Percentiles rank a stretch among this genome's conserved stretches.
Evolutionary conservation across 805 yeast genomes (phyloP).

Genomic region (Lachancea meyersii): DNA sequence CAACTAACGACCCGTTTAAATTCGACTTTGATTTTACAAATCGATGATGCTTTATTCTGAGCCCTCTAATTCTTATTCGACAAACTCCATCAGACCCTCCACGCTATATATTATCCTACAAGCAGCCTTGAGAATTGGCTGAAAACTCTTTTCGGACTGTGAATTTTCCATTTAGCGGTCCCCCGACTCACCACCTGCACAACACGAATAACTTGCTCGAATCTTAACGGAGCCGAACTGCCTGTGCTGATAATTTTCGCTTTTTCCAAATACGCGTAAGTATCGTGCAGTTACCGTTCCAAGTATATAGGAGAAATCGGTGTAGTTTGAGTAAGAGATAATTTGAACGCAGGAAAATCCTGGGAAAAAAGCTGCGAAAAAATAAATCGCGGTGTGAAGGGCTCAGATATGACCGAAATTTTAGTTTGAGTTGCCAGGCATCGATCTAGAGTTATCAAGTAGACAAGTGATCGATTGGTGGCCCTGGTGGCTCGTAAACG

Average conservation of each 20-base stretch:
- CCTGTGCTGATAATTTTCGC: conserved; percentile 1
- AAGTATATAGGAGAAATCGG: neutral
- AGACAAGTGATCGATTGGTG: no score
- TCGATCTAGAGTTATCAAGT: no score
- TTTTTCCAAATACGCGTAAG: neutral
- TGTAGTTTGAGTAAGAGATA: no score
- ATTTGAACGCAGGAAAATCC: neutral
- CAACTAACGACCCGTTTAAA: no score
- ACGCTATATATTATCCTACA: no score
- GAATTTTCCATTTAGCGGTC: neutral
- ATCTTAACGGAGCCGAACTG: neutral
- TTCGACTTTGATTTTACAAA: no score
- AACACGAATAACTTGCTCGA: neutral
- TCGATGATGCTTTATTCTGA: no score
- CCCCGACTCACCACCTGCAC: conserved; percentile 2
- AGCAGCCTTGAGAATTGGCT: no score
- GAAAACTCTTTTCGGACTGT: neutral
- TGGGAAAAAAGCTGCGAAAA: neutral
- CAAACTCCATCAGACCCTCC: neutral
- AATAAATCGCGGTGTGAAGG: neutral
- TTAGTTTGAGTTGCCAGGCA: no score
- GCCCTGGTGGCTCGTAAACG: neutral
- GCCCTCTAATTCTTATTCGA: no score
- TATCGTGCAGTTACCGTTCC: neutral
- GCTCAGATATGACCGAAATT: neutral